Base-by-base conservation (phyloP, 148 eudicot species). In the Simmondsia chinensis region DNA sequence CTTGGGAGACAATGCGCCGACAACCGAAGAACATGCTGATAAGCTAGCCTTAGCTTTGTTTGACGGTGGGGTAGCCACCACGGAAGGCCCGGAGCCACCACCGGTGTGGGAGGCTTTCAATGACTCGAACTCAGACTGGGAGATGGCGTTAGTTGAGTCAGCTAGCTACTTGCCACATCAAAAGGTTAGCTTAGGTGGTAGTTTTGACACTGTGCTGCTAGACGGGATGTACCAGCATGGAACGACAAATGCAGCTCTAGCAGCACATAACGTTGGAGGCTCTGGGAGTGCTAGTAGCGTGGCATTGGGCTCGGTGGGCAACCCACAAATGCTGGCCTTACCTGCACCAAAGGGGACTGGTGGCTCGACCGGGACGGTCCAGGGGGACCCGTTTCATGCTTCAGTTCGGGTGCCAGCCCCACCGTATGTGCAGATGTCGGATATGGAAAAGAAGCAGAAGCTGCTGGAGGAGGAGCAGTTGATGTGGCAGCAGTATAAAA, bases 331-430 rank as follows among this genome's bases (percentile, higher is more conserved):
- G 33, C 33, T 63, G 35, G 69, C 76, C n/a, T 55, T 76, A 31
- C 75, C 83, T 13, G 63, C 67, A 25, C 65, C 69, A 3, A 63
- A 64, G 33, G 72, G 63, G 2, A 39, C 64, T 11, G n/a, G n/a
- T n/a, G n/a, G n/a, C n/a, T 16, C 43, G 5, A 39, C 54, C 17
- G 60, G 64, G 13, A 28, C 48, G 7, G 66, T 61, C 4, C 54
- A 61, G 17, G 49, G 61, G 45, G 79, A 79, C 47, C 87, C 87
- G 7, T 79, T 74, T 56, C 70, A 69, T 3, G 80, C 80, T 10
- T 74, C 85, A 5, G 33, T 61, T 10, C 18, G 33, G 2, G 60
- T 74, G 8, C 75, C 77, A 3, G 72, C 86, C 4, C 86, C 77
- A 21, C n/a, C 68, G 3, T 79, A 64, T 28, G 78, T 79, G 29